Conservation (phyloP, 2,329 filamentous ascomycete species). For the Paraphaeosphaeria minitans region DNA sequence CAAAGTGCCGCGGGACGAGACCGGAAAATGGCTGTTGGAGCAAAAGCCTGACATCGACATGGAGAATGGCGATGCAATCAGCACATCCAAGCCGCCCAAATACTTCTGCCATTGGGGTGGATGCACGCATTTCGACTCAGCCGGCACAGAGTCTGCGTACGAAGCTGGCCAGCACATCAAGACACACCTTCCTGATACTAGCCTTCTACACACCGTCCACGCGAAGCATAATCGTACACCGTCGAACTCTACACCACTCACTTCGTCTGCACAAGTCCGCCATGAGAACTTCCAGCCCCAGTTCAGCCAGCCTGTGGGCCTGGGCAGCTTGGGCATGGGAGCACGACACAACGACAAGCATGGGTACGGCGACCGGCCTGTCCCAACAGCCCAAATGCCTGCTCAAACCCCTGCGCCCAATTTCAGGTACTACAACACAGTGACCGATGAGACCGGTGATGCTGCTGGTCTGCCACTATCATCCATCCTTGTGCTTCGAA, state of each 20-base stretch:
- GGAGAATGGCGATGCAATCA: slow-evolving; percentile 51
- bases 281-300: slow-evolving; percentile 39
- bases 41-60: slow-evolving; percentile 45
- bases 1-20: slow-evolving; percentile 58
- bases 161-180: slow-evolving; percentile 69
- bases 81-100: slow-evolving; percentile 51
- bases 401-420: slow-evolving; percentile 30
- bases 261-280: slow-evolving; percentile 34
- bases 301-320: slow-evolving; percentile 36
- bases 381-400: slow-evolving; percentile 24
- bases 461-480: slow-evolving; percentile 80
- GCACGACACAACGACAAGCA: slow-evolving; percentile 23
- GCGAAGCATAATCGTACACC: slow-evolving; percentile 56
- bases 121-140: slow-evolving; percentile 62
- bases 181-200: slow-evolving; percentile 65
- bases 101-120: slow-evolving; percentile 70
- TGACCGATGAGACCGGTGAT: slow-evolving; percentile 57
- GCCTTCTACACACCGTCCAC: slow-evolving; percentile 45
- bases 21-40: slow-evolving; percentile 57
- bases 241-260: slow-evolving; percentile 35
- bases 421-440: slow-evolving; percentile 52
- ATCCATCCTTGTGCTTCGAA: slow-evolving; percentile 76
- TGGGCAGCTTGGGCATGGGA: slow-evolving; percentile 36
- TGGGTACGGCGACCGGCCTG: slow-evolving; percentile 29
- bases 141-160: slow-evolving; percentile 42